phyloP scores from a whole-genome alignment of 1,139 yeast genomes.

The Taphrina wiesneri region DNA sequence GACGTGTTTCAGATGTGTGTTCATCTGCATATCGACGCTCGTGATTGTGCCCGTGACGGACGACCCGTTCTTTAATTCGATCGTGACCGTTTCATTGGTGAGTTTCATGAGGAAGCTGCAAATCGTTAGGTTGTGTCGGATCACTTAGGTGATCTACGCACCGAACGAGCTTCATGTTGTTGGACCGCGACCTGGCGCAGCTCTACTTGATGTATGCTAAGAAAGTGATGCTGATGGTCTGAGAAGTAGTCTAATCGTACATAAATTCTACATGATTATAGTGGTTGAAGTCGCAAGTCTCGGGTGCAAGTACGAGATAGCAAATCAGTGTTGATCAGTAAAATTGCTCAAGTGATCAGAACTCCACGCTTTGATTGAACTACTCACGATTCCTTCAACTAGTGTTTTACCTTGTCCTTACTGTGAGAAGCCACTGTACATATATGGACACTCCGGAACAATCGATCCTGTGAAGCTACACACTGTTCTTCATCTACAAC shows the following conservation, averaged over 20 bases:
- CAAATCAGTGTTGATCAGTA: neutral
- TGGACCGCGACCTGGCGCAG: neutral
- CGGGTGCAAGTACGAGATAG: neutral
- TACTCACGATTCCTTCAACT: too few relatives aligned
- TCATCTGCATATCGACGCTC: conserved; percentile 90
- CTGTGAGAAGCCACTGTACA: too few relatives aligned
- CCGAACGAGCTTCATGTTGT: conserved; percentile 36
- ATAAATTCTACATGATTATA: neutral
- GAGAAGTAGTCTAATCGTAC: too few relatives aligned
- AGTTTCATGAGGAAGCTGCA: conserved; percentile 77
- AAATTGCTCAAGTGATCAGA: neutral
- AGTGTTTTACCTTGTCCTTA: too few relatives aligned
- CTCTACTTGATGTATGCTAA: too few relatives aligned
- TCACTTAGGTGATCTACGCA: neutral
- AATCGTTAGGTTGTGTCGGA: neutral
- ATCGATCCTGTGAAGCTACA: too few relatives aligned
- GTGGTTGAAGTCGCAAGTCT: neutral
- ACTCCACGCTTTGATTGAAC: too few relatives aligned
- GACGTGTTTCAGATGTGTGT: conserved; percentile 78
- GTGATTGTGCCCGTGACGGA: conserved; percentile 68
- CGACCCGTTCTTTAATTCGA: conserved; percentile 87
- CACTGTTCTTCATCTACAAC: neutral
- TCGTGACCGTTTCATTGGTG: conserved; percentile 82
- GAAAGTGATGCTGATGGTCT: too few relatives aligned
- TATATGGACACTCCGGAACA: too few relatives aligned